A percentile compares a stretch with the other conserved stretches of the same genome.
phyloP scores from a whole-genome alignment of 176 grass and related monocot species.

The Hyparrhenia diplandra region DNA sequence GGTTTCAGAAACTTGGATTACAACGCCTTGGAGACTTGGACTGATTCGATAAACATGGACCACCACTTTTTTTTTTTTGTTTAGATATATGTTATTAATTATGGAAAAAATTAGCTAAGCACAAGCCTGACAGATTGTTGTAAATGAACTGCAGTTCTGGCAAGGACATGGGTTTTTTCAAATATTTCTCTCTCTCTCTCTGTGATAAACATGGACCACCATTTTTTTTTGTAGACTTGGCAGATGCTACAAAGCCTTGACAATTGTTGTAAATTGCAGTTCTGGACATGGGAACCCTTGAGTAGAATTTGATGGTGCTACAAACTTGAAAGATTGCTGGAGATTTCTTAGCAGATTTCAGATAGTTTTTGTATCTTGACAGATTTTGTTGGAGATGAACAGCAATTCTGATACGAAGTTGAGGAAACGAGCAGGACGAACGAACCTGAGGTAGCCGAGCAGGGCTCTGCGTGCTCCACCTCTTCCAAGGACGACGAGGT shows the following conservation, averaged over 20 bases:
- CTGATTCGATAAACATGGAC: no score
- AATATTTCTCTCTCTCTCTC: no score
- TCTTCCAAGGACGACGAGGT: conserved; percentile 24
- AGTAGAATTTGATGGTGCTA: neutral
- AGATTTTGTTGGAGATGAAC: neutral
- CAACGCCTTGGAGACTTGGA: neutral
- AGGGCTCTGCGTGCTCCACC: conserved; percentile 15
- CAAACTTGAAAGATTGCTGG: neutral
- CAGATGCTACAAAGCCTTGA: no score
- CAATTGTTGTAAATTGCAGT: no score
- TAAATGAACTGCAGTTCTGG: neutral
- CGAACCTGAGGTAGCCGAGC: conserved; percentile 58
- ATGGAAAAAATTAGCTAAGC: neutral
- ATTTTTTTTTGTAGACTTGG: no score
- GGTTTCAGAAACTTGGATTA: neutral
- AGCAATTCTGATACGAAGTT: neutral
- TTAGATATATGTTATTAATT: neutral
- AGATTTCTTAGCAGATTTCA: neutral
- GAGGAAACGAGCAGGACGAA: neutral
- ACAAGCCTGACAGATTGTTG: neutral
- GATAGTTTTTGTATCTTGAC: neutral
- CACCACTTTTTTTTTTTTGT: no score
- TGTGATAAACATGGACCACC: no score
- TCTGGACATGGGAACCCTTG: no score
- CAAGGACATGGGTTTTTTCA: neutral